phyloP scores from a whole-genome alignment of 148 eudicot genomes.

The Limonium bicolor region DNA sequence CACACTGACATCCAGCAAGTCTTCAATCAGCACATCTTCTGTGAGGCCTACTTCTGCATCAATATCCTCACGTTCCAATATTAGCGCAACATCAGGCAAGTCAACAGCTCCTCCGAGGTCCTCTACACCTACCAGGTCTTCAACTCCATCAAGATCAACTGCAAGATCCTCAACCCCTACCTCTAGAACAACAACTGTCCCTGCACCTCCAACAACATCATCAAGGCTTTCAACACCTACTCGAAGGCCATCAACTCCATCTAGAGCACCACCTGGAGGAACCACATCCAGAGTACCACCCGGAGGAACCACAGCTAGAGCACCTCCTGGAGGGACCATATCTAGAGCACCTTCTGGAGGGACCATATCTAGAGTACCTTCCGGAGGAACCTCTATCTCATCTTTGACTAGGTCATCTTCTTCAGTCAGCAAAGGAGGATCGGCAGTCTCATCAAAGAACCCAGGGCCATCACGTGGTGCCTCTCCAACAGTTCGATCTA shows the following conservation, averaged over 20 bases:
- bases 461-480: conserved; percentile 43
- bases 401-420: conserved; percentile 38
- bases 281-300: conserved; percentile 14
- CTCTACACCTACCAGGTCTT: conserved; percentile 35
- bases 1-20: conserved; percentile 23
- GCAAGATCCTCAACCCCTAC: conserved; percentile 14
- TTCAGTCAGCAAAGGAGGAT: conserved; percentile 30
- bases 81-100: conserved; percentile 21
- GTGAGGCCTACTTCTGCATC: conserved; percentile 15
- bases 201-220: conserved; percentile 52
- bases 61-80: conserved; percentile 15
- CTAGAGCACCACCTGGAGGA: conserved; percentile 44
- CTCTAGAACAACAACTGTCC: conserved; percentile 2
- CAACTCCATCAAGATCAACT: conserved; percentile 11
- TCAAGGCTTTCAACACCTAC: conserved; percentile 53
- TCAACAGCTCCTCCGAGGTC: conserved; percentile 52
- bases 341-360: conserved; percentile 52
- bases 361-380: conserved; percentile 13
- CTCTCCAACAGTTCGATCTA: conserved; percentile 66
- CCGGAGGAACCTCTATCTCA: neutral
- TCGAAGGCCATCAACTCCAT: conserved; percentile 80
- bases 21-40: conserved; percentile 16
- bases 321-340: no score
- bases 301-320: conserved; percentile 2
- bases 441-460: conserved; percentile 30